Conservation (phyloP, 2,329 filamentous ascomycete species). For the Diaporthe humulicola region DNA sequence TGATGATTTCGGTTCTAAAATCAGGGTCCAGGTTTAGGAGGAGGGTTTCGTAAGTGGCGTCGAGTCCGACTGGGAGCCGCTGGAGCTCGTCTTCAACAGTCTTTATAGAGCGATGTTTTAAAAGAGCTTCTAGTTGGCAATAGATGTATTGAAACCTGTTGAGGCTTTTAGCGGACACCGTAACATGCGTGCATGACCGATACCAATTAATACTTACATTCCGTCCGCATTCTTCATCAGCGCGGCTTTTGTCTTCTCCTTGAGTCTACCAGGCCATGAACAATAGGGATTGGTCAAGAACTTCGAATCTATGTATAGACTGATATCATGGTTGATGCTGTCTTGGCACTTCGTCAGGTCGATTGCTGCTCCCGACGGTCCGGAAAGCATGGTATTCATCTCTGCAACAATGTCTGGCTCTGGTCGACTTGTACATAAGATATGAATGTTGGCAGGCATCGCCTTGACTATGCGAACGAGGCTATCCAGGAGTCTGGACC, state of each 20-base stretch:
- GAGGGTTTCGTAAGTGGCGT: not conserved
- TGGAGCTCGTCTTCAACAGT: not conserved
- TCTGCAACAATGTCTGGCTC: not conserved
- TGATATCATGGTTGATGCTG: not conserved
- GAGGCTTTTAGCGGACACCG: not conserved
- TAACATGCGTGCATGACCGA: too few relatives aligned
- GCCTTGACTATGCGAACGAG: not conserved
- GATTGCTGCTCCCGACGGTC: not conserved
- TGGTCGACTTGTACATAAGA: conserved; percentile 1
- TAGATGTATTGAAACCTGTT: not conserved
- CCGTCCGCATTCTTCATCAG: not conserved
- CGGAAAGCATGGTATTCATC: not conserved
- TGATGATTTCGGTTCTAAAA: not conserved
- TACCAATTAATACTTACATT: not conserved
- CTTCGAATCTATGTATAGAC: not conserved
- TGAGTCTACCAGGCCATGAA: not conserved
- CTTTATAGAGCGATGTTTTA: not conserved
- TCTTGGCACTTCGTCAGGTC: not conserved
- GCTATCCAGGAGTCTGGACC: not conserved
- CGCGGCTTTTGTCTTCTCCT: not conserved
- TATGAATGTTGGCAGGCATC: not conserved
- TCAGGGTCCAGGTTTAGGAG: not conserved
- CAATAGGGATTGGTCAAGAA: not conserved
- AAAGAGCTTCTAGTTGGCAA: not conserved
- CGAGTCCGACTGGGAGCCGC: not conserved